These are phyloP conservation scores for Paecilomyces niveus DNA, from an alignment of 2,329 filamentous ascomycete species.

Conservation along the genomic window DNA sequence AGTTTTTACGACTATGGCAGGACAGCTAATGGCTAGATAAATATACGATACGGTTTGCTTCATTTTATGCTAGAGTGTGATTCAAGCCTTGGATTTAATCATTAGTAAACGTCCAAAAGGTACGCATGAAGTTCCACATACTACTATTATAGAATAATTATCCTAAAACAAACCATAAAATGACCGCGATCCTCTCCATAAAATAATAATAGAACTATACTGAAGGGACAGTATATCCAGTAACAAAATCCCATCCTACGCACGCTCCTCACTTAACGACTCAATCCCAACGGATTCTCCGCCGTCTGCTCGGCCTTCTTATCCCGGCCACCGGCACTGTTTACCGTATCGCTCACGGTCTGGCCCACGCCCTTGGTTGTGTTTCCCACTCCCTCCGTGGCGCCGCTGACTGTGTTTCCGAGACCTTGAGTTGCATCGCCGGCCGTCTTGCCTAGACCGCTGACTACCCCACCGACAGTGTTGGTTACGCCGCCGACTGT, in stretches of 20 bases:
- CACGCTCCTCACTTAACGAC: not conserved
- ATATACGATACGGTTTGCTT: too few species aligned
- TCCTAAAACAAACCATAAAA: not conserved
- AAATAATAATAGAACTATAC: not conserved
- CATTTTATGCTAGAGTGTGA: too few species aligned
- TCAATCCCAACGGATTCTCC: conserved; percentile 17
- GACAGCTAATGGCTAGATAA: too few species aligned
- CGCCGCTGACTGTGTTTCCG: conserved; percentile 22
- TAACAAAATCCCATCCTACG: not conserved
- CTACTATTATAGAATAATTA: too few species aligned
- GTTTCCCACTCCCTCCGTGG: conserved; percentile 15
- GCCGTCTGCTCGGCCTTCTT: conserved; percentile 15
- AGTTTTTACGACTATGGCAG: not conserved
- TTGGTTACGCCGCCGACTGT: conserved; percentile 16
- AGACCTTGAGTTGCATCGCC: conserved; percentile 17
- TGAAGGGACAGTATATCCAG: not conserved
- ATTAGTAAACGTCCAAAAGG: too few species aligned
- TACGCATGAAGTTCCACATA: too few species aligned
- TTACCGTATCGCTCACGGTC: conserved; percentile 14
- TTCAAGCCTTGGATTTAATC: too few species aligned
- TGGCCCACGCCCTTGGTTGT: conserved; percentile 17
- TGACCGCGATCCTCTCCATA: not conserved
- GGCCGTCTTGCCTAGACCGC: conserved; percentile 20
- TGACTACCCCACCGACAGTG: conserved; percentile 15
- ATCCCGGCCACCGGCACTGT: conserved; percentile 7